Evolutionary conservation across 768 basidiomycete genomes (phyloP).

Genomic region (Mycena vulgaris): DNA sequence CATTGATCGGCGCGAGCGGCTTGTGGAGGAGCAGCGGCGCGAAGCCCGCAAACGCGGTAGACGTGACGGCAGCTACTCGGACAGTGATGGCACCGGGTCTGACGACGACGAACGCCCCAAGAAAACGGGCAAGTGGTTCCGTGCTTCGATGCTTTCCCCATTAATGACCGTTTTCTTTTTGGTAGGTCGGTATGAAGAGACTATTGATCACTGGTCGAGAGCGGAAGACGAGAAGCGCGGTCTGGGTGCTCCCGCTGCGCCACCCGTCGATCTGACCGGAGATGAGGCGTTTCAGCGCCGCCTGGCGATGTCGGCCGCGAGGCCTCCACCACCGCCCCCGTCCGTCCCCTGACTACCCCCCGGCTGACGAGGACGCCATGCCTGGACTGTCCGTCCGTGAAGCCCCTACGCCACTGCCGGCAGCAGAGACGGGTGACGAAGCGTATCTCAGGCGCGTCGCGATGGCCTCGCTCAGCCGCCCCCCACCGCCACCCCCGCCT

Average conservation of each 20-base stretch:
- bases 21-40: constrained; percentile 71
- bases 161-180: constrained; percentile 28
- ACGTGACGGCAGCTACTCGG: constrained; percentile 74
- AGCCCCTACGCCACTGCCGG: constrained; percentile 34
- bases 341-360: constrained; percentile 20
- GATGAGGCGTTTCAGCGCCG: constrained; percentile 87
- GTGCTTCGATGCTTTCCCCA: neutral
- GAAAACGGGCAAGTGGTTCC: constrained; percentile 70
- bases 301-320: constrained; percentile 72
- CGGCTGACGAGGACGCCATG: constrained; percentile 36
- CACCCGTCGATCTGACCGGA: constrained; percentile 70
- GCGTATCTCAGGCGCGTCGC: constrained; percentile 76
- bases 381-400: constrained; percentile 39
- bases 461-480: constrained; percentile 61
- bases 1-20: constrained; percentile 79
- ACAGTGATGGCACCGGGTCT: constrained; percentile 74
- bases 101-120: constrained; percentile 75
- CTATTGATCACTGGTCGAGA: constrained; percentile 67
- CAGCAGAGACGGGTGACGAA: constrained; percentile 73
- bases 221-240: constrained; percentile 62
- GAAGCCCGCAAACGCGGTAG: constrained; percentile 73
- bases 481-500: constrained; percentile 41
- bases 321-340: constrained; percentile 39
- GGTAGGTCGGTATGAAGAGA: constrained; percentile 66
- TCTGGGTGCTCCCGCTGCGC: constrained; percentile 51